Evolutionary conservation across 768 basidiomycete species (phyloP), one percentile per base, ranked within the genome.

Genomic region (Boletus sp.): DNA sequence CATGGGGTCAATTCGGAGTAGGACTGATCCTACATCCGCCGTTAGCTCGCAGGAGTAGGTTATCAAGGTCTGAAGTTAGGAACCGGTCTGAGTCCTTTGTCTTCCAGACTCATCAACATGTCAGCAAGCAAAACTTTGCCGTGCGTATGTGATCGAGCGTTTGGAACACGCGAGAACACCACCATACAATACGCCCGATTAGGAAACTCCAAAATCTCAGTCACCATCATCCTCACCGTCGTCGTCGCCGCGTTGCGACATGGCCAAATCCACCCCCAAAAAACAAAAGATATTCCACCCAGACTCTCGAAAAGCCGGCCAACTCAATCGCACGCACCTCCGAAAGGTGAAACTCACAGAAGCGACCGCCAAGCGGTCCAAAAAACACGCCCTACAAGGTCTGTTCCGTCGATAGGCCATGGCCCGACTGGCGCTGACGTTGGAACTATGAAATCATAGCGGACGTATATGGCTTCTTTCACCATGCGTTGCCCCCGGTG

Each of bases 221-320:
- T 24, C 24, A n/a, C 24, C 24, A 2, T 24, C 24, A 24, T 24
- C 24, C 1, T 24, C 24, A 24, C 24, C 24, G 24, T 24, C 24
- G 24, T 24, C 24, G 24, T 3, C 24, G 24, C 39, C 9, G 10
- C 39, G n/a, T n/a, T 40, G 9, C 17, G 41, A 42, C 20, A 46
- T 46, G 45, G 17, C 45, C 17, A 46, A 46, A 30, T 46, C 45
- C 24, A 17, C 42, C 24, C n/a, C 62, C 33, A 89, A 85, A 71
- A 89, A 84, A 73, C 89, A 90, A 66, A 93, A 93, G 64, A 63
- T 92, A 10, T 88, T 87, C 60, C 92, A 94, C 67, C 92, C 92
- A 5, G 78, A 86, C 47, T 94, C 92, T 20, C 80, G 92, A 58
- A 94, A 93, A 74, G 92, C 92, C 3, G 83, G 79, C 12, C 90